Evolutionary conservation across 2,329 filamentous ascomycete species (phyloP).

Genomic region (Emmonsiellopsis sp.): DNA sequence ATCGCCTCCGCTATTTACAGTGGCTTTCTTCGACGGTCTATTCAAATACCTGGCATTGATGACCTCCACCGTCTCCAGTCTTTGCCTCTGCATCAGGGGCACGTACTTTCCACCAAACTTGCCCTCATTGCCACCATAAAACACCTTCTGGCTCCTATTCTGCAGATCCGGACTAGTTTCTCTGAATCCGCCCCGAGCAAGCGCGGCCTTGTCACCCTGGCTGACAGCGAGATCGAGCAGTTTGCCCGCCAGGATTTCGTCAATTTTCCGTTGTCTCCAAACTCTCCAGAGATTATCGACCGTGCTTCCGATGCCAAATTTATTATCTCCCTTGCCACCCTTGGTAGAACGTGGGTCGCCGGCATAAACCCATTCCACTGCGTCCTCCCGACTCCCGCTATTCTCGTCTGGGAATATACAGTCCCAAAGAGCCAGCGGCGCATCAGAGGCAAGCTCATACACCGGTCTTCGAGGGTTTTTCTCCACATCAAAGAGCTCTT

Average conservation of each 20-base stretch:
- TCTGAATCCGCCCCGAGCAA: conserved; percentile 18
- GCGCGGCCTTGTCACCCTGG: conserved; percentile 27
- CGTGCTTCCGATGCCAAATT: conserved; percentile 57
- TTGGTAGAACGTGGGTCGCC: conserved; percentile 50
- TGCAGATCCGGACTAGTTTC: conserved; percentile 17
- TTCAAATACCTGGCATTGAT: conserved; percentile 52
- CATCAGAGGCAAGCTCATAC: conserved; percentile 86
- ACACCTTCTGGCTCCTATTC: conserved; percentile 43
- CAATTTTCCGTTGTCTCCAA: conserved; percentile 80
- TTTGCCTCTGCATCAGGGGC: conserved; percentile 46
- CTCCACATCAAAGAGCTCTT: conserved; percentile 62
- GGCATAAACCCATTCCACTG: conserved; percentile 68
- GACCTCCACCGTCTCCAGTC: conserved; percentile 51
- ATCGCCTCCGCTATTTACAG: not conserved
- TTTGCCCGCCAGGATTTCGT: conserved; percentile 71
- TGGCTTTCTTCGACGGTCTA: conserved; percentile 6
- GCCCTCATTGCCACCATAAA: conserved; percentile 49
- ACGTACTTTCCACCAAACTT: conserved; percentile 50
- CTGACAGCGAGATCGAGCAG: conserved; percentile 56
- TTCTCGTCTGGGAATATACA: conserved; percentile 67
- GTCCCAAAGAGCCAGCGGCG: conserved; percentile 90
- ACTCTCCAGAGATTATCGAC: conserved; percentile 70
- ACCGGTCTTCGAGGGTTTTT: conserved; percentile 67
- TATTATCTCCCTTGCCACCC: conserved; percentile 40
- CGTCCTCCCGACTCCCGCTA: conserved; percentile 45